Percentiles rank a stretch among this genome's conserved stretches.
These are phyloP conservation scores for Aureobasidium melanogenum DNA, from an alignment of 2,329 filamentous ascomycete species.

Conservation along the genomic window DNA sequence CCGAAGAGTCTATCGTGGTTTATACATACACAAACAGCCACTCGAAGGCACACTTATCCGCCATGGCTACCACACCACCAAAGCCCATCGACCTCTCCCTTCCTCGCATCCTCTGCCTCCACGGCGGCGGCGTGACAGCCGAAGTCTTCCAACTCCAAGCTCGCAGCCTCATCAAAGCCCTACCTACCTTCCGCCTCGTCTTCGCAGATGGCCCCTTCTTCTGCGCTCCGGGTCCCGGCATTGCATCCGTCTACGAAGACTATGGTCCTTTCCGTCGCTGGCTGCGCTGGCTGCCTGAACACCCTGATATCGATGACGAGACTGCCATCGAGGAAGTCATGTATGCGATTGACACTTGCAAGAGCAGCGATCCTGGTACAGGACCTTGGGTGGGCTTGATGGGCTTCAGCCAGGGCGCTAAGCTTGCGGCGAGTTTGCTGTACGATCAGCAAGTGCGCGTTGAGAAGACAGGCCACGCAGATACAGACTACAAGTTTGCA, in stretches of 20 bases:
- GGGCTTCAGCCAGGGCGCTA: conserved; percentile 44
- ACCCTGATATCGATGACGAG: conserved; percentile 45
- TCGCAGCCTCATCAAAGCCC: conserved; percentile 44
- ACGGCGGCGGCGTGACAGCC: conserved; percentile 69
- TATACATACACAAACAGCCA: background rate
- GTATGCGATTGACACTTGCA: conserved; percentile 36
- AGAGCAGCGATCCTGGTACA: conserved; percentile 35
- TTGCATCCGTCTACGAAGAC: conserved; percentile 56
- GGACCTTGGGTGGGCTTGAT: conserved; percentile 43
- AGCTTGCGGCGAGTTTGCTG: conserved; percentile 37
- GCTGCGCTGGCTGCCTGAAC: conserved; percentile 55
- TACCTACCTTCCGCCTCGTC: conserved; percentile 59
- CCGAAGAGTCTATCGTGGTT: background rate
- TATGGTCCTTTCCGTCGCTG: conserved; percentile 57
- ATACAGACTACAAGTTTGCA: conserved; percentile 48
- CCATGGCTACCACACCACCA: background rate
- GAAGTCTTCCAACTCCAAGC: conserved; percentile 60
- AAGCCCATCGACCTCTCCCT: conserved; percentile 16
- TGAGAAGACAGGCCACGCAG: conserved; percentile 28
- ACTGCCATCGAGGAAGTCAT: conserved; percentile 38
- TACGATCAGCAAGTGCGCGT: conserved; percentile 51
- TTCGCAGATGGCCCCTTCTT: conserved; percentile 63
- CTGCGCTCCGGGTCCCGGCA: conserved; percentile 52
- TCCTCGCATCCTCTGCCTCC: conserved; percentile 70
- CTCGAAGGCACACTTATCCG: background rate